Base-by-base conservation (phyloP, 768 basidiomycete species). In the Trametes maxima region DNA sequence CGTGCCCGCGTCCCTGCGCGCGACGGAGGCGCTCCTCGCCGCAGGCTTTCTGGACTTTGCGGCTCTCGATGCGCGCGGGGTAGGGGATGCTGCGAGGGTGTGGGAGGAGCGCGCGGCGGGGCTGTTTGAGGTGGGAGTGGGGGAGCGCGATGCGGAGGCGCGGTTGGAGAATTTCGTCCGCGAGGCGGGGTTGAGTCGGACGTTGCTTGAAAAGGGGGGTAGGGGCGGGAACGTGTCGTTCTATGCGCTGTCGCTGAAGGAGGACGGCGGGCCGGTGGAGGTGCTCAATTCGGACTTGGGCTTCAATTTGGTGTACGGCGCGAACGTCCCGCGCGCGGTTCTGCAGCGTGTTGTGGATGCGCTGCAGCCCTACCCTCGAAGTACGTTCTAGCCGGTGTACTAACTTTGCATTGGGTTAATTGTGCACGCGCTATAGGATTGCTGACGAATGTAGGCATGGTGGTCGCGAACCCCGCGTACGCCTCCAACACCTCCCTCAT, bases 361-460 rank as follows among this genome's bases (percentile, higher is more conserved):
- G 5, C 68, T 80, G 58, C 71, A 75, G 53, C 75, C 78, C n/a
- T 81, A 79, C 70, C 79, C 79, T 19, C 68, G 74, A 68, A 78
- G 78, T 77, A 47, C 57, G 71, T 47, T 5, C 16, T 7, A 21
- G 36, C 36, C n/a, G n/a, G 11, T n/a, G 22, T 22, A 19, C 16
- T 35, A 21, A 46, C 17, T 19, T 16, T 19, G 12, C 39, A 46
- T 22, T n/a, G 17, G 35, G 25, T 46, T 47, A 11, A 24, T 11
- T 14, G 16, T 2, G 10, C 37, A 17, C 22, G n/a, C 33, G 8
- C 22, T 17, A 12, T 44, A 78, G 77, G 78, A 0, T 68, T 80
- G 7, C 69, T 80, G 12, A 80, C 79, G n/a, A 76, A 78, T 54
- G 68, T 80, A 54, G 79, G 79, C 10, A 79, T 80, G 79, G 73